phyloP scores from a whole-genome alignment of 768 basidiomycete species.

The Hygrophorus russula region DNA sequence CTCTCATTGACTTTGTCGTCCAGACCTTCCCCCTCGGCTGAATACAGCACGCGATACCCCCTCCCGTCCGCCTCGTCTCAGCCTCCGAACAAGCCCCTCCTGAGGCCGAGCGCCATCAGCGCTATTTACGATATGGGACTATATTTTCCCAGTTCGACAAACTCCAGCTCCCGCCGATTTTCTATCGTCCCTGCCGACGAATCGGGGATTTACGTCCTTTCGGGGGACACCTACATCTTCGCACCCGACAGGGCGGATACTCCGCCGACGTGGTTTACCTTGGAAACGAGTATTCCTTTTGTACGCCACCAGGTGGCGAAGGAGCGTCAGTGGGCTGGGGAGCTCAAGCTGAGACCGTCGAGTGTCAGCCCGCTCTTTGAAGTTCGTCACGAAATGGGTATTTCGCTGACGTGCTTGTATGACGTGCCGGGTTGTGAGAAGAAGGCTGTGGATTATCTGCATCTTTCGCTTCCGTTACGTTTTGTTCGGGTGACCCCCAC shows the following conservation, averaged over 20 bases:
- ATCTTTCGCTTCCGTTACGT: slow-evolving; percentile 38
- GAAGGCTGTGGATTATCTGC: slow-evolving; percentile 22
- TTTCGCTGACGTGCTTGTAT: slow-evolving; percentile 50
- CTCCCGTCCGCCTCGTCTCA: slow-evolving; percentile 46
- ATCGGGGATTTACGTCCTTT: slow-evolving; percentile 35
- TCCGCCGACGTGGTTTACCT: slow-evolving; percentile 42
- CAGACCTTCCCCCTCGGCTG: slow-evolving; percentile 31
- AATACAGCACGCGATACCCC: slow-evolving; percentile 37
- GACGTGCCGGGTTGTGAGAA: slow-evolving; percentile 27
- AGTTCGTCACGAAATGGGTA: slow-evolving; percentile 40
- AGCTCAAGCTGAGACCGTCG: slow-evolving; percentile 31
- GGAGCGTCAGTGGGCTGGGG: slow-evolving; percentile 25
- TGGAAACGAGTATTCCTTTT: slow-evolving; percentile 47
- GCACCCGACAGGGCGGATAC: slow-evolving; percentile 22
- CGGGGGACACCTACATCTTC: slow-evolving; percentile 41
- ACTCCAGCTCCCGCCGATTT: slow-evolving; percentile 22
- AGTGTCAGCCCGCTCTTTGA: slow-evolving; percentile 43
- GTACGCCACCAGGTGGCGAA: slow-evolving; percentile 16
- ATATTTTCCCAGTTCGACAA: slow-evolving; percentile 15
- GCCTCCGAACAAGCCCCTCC: slow-evolving; percentile 53
- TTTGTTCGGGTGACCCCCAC: slow-evolving; percentile 34
- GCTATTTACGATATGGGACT: slow-evolving; percentile 39
- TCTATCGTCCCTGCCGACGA: slow-evolving; percentile 39
- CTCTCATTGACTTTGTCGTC: slow-evolving; percentile 1
- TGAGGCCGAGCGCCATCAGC: slow-evolving; percentile 42